Evolutionary conservation across 495 filamentous ascomycete species (phyloP), one percentile per base, ranked within the genome.

Genomic region (Trichodelitschia bisporula): DNA sequence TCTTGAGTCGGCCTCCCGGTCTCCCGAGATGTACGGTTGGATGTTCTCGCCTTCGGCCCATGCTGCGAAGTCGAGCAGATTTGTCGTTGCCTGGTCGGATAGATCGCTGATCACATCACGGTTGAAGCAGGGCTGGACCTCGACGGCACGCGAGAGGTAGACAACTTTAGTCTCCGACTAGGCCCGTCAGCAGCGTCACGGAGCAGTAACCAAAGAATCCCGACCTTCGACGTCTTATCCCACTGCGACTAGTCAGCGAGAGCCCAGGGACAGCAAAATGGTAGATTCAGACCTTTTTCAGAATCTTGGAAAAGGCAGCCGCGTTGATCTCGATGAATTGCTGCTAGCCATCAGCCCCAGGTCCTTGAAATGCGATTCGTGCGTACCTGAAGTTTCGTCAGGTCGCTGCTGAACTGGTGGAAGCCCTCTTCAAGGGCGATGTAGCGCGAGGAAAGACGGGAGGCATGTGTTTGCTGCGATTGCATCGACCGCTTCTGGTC

Each of bases 261-360:
- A 29, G 27, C 6, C 15, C 31, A 48, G 40, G 30, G 16, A 36
- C 36, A 12, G 26, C 9, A 12, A 32, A 34, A 27, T 16, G 12
- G 16, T 17, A 15, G n/a, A 31, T 4, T 15, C 29, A 26, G 44
- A 72, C 69, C 65, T 97, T 97, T 57, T 97, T 97, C 30, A 97
- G 59, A 26, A 97, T 97, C 49, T 97, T 97, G 14, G 86, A 92
- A 49, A 92, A 89, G 15, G 82, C 86, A 8, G 77, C 90, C 40
- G 83, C 84, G 51, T 95, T 97, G 43, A 93, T 76, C 44, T 93
- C 83, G 30, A 97, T 78, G 45, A 95, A 97, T 62, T 95, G 86
- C 60, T 66, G 6, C 9, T 16, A 17, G 3, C 3, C n/a, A n/a
- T n/a, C 6, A 6, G 6, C 6, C 6, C 21, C n/a, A 24, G 6